phyloP scores from a whole-genome alignment of 2,329 filamentous ascomycete genomes.

The Diaporthe sp. region DNA sequence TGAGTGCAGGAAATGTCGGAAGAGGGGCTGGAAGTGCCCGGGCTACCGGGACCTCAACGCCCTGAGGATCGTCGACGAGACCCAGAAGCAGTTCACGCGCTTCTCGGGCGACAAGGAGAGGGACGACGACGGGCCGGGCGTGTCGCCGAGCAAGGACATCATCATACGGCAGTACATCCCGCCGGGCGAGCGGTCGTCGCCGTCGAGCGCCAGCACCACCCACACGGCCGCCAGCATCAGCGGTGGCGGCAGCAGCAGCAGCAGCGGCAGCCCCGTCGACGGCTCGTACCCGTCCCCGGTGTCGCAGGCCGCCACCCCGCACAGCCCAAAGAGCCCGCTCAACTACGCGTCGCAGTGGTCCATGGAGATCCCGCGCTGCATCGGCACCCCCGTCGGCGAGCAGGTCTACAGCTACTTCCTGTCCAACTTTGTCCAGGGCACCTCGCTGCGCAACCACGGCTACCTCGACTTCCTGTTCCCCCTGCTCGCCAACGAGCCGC shows the following conservation, averaged over 20 bases:
- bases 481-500: constrained; percentile 34
- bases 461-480: constrained; percentile 42
- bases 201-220: not conserved
- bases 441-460: constrained; percentile 38
- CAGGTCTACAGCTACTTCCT: constrained; percentile 42
- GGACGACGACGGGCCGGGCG: constrained; percentile 25
- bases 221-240: not conserved
- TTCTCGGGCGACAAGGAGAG: constrained; percentile 40
- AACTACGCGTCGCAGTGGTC: constrained; percentile 25
- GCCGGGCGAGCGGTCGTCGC: not conserved
- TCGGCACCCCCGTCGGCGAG: constrained; percentile 39
- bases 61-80: constrained; percentile 42
- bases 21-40: constrained; percentile 41
- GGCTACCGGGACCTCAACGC: constrained; percentile 42
- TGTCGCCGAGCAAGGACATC: constrained; percentile 25
- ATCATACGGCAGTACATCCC: constrained; percentile 27
- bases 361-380: constrained; percentile 34
- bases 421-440: constrained; percentile 39
- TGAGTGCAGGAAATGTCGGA: constrained; percentile 42
- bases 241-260: not conserved
- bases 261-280: not conserved
- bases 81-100: constrained; percentile 41
- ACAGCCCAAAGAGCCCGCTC: not conserved
- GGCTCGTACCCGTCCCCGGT: constrained; percentile 39
- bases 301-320: constrained; percentile 19